These are phyloP conservation scores for Pezicula neosporulosa DNA, from an alignment of 2,329 filamentous ascomycete species.

Conservation along the genomic window DNA sequence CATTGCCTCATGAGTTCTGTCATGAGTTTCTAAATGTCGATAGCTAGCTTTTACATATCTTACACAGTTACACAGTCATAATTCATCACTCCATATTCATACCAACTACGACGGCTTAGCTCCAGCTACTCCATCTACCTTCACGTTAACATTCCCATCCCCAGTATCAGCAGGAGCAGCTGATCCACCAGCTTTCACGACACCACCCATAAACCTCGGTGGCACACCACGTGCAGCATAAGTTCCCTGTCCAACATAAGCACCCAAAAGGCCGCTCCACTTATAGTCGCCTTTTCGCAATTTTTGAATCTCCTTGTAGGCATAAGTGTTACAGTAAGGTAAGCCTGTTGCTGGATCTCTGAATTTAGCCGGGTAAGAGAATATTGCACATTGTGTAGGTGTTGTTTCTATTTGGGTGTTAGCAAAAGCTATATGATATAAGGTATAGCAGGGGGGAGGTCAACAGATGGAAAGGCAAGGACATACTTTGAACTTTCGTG, in stretches of 20 bases:
- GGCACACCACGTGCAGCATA: constrained; percentile 74
- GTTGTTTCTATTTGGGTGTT: constrained; percentile 11
- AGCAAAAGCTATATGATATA: neutral
- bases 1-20: too few relatives aligned
- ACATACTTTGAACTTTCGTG: constrained; percentile 43
- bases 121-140: too few relatives aligned
- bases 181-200: too few relatives aligned
- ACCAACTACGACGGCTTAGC: too few relatives aligned
- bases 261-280: constrained; percentile 79
- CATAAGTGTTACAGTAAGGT: constrained; percentile 73
- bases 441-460: neutral
- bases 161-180: too few relatives aligned
- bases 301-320: constrained; percentile 78
- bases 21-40: too few relatives aligned
- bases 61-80: too few relatives aligned
- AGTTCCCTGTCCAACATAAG: constrained; percentile 71
- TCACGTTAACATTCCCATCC: too few relatives aligned
- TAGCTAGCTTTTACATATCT: too few relatives aligned
- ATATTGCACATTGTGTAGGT: constrained; percentile 68
- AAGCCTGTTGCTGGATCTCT: constrained; percentile 82
- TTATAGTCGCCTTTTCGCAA: constrained; percentile 70
- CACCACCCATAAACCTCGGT: constrained; percentile 56
- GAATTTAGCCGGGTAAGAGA: constrained; percentile 76
- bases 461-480: neutral
- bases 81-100: too few relatives aligned